phyloP scores from a whole-genome alignment of 768 basidiomycete species.

The Lactifluus volemus region DNA sequence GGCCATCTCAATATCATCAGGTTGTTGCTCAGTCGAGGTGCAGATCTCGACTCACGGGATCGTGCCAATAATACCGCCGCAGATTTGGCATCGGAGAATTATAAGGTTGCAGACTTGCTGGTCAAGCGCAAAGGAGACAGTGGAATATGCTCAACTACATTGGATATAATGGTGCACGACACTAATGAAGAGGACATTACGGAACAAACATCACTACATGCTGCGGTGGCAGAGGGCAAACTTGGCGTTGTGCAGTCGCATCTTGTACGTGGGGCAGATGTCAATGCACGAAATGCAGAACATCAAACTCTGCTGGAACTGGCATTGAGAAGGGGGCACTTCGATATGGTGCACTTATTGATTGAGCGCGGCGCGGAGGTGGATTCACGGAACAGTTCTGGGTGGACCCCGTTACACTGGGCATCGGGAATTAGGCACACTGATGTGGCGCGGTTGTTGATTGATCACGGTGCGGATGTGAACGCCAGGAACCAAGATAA shows the following conservation, averaged over 20 bases:
- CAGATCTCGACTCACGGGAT: not conserved
- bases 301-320: not conserved
- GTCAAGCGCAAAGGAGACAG: not conserved
- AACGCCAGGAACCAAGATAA: not conserved
- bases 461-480: not conserved
- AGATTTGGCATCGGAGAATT: not conserved
- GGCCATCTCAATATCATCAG: not conserved
- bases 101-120: not conserved
- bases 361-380: not conserved
- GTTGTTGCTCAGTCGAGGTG: not conserved
- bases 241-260: not conserved
- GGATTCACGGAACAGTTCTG: not conserved
- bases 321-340: not conserved
- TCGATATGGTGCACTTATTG: not conserved
- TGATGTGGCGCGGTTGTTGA: not conserved
- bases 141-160: not conserved
- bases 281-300: not conserved
- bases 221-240: not conserved
- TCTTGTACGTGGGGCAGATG: not conserved
- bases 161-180: not conserved
- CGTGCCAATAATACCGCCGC: not conserved
- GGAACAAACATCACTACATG: not conserved
- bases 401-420: not conserved
- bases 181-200: not conserved
- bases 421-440: not conserved